These are phyloP conservation scores for Triangularia verruculosa DNA, from an alignment of 2,329 filamentous ascomycete species.

Conservation along the genomic window DNA sequence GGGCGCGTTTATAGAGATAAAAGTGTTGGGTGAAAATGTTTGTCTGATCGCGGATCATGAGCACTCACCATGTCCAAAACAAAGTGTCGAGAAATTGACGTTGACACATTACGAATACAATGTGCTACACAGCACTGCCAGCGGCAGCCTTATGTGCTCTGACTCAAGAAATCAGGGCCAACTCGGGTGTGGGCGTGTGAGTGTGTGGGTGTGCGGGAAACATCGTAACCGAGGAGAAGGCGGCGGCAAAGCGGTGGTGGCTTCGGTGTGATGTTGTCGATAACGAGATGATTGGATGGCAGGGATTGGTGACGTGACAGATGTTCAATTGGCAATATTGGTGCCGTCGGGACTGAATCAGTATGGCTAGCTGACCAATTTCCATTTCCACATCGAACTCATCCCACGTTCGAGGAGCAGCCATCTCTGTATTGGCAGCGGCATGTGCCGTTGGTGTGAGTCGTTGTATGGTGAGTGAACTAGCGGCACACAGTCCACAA, in stretches of 20 bases:
- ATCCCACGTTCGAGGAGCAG: background rate
- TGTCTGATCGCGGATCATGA: too few species aligned
- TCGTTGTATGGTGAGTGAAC: background rate
- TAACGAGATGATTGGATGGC: background rate
- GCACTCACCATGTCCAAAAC: too few species aligned
- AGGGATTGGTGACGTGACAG: background rate
- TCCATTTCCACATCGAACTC: background rate
- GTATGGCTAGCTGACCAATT: background rate
- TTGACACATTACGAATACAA: too few species aligned
- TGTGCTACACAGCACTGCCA: background rate
- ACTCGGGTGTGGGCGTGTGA: too few species aligned
- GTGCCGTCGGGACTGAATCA: background rate
- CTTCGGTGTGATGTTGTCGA: background rate
- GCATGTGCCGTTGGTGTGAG: background rate
- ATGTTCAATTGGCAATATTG: background rate
- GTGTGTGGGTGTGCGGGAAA: background rate
- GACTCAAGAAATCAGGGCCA: background rate
- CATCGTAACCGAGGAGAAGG: background rate
- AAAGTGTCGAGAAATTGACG: too few species aligned
- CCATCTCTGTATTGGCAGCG: background rate
- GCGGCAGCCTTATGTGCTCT: background rate
- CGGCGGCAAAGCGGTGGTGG: background rate
- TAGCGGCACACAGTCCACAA: background rate
- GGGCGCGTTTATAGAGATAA: too few species aligned
- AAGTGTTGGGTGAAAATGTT: too few species aligned